Evolutionary conservation across 75 land plant genomes (phyloP).

Genomic region (Pinus albicaulis): DNA sequence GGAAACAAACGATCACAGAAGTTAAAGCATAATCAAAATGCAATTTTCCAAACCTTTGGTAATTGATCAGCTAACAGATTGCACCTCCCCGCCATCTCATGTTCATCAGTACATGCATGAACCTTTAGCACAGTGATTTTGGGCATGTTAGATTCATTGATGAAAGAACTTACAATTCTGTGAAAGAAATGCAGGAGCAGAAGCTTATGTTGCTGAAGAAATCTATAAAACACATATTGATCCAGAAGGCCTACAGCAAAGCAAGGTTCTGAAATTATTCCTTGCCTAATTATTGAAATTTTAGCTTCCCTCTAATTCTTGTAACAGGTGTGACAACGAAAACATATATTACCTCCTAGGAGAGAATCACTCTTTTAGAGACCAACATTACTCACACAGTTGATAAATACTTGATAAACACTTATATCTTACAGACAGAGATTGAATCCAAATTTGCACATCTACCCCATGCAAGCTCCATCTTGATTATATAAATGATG

Average conservation of each 20-base stretch:
- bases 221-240: not conserved
- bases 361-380: constrained; percentile 1
- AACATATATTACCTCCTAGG: not conserved
- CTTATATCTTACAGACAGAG: not conserved
- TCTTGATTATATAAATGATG: not conserved
- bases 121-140: constrained; percentile 15
- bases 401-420: not conserved
- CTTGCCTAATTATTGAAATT: not conserved
- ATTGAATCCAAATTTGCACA: not conserved
- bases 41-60: constrained; percentile 28
- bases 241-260: not conserved
- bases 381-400: not conserved
- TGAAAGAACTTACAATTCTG: not conserved
- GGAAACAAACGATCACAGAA: not conserved
- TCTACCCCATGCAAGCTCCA: not conserved
- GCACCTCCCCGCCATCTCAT: constrained; percentile 25
- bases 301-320: no score
- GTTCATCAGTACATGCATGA: constrained; percentile 31
- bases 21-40: not conserved
- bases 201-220: not conserved
- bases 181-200: not conserved
- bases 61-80: constrained; percentile 27
- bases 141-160: not conserved
- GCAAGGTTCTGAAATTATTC: not conserved
- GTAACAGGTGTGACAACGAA: not conserved